phyloP scores from a whole-genome alignment of 2,329 filamentous ascomycete species.

The Fusarium metavorans region DNA sequence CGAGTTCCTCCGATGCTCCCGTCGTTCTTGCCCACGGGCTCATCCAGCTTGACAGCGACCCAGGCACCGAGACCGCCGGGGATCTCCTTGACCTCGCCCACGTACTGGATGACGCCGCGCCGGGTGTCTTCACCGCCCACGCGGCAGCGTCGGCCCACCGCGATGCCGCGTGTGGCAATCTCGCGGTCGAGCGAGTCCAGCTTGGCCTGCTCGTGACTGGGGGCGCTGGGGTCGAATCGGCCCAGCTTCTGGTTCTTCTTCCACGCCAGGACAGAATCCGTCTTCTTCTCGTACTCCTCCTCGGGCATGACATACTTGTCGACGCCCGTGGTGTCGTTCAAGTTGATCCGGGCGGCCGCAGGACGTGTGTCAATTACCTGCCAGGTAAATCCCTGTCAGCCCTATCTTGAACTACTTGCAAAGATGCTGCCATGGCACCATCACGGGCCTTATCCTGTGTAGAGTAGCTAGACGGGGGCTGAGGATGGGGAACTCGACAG shows the following conservation, averaged over 20 bases:
- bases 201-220: conserved; percentile 78
- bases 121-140: conserved; percentile 76
- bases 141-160: conserved; percentile 71
- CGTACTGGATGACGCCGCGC: conserved; percentile 77
- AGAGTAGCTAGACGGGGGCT: conserved; percentile 23
- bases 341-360: conserved; percentile 79
- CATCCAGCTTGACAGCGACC: conserved; percentile 81
- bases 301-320: conserved; percentile 92
- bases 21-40: conserved; percentile 86
- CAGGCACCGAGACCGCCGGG: conserved; percentile 73
- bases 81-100: conserved; percentile 81
- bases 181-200: conserved; percentile 76
- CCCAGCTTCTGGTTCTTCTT: conserved; percentile 97
- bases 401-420: conserved; percentile 40
- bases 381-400: conserved; percentile 46
- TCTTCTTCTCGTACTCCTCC: conserved; percentile 85
- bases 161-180: conserved; percentile 75
- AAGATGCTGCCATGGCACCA: conserved; percentile 21
- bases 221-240: conserved; percentile 90
- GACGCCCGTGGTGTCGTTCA: conserved; percentile 82
- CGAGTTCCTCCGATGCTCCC: conserved; percentile 75
- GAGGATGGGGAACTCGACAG: conserved; percentile 15
- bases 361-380: conserved; percentile 87
- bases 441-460: conserved; percentile 5
- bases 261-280: conserved; percentile 92